Evolutionary conservation across 116 monocot genomes (phyloP).

Genomic region (Phalaenopsis hybrid): DNA sequence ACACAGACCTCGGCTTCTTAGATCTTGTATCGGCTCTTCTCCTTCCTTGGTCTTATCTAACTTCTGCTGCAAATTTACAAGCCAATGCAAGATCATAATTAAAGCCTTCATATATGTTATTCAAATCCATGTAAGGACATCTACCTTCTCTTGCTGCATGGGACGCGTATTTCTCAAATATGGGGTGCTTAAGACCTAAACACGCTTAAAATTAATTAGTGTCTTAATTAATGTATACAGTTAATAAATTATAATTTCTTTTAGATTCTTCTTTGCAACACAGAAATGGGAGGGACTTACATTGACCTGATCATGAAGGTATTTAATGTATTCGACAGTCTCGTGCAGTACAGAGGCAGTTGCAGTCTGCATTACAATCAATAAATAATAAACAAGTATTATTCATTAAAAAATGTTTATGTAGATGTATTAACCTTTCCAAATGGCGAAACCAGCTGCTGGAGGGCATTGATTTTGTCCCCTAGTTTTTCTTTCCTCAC

Average conservation of each 20-base stretch:
- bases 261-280: background rate
- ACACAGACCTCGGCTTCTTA: constrained; percentile 44
- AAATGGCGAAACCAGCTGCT: constrained; percentile 96
- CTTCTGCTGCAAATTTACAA: background rate
- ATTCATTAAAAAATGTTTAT: background rate
- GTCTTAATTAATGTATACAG: too few relatives aligned
- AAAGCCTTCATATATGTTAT: background rate
- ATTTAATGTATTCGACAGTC: constrained; percentile 84
- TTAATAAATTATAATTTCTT: too few relatives aligned
- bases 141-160: constrained; percentile 45
- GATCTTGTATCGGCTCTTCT: constrained; percentile 20
- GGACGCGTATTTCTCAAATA: constrained; percentile 60
- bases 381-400: background rate
- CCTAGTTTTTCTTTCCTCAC: constrained; percentile 63
- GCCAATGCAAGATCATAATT: background rate
- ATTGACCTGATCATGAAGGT: constrained; percentile 77
- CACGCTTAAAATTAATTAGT: too few relatives aligned
- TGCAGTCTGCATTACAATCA: constrained; percentile 45
- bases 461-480: constrained; percentile 46
- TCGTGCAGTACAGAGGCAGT: constrained; percentile 92
- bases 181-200: constrained; percentile 60
- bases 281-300: constrained; percentile 23
- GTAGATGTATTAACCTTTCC: constrained; percentile 51
- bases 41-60: constrained; percentile 13
- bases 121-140: background rate